Conservation (phyloP, 257 asterid genomes). For the Handroanthus guayacan region DNA sequence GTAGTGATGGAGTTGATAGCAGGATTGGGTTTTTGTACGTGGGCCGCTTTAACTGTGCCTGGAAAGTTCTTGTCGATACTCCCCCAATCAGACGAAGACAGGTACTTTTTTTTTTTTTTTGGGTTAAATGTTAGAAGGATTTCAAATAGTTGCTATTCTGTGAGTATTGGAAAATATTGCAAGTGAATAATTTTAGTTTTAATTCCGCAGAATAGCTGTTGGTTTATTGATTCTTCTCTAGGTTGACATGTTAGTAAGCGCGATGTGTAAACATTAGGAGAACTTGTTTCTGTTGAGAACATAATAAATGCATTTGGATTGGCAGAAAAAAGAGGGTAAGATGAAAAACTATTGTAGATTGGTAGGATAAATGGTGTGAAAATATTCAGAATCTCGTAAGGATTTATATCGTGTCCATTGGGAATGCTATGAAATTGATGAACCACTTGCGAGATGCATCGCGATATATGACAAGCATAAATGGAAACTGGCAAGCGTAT, state of each 20-base stretch:
- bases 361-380: background rate
- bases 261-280: background rate
- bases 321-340: too few species aligned
- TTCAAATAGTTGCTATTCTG: background rate
- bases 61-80: conserved; percentile 85
- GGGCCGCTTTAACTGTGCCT: conserved; percentile 88
- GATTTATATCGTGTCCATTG: background rate
- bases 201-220: conserved; percentile 1
- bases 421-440: background rate
- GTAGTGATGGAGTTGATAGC: conserved; percentile 77
- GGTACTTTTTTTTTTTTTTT: conserved; percentile 47
- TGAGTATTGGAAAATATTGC: background rate
- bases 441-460: background rate
- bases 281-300: background rate
- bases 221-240: conserved; percentile 10
- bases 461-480: background rate
- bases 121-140: conserved; percentile 1
- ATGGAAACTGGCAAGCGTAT: background rate
- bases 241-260: background rate
- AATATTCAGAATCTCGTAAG: background rate
- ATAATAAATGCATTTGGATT: background rate
- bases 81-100: conserved; percentile 90
- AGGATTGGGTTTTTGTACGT: conserved; percentile 68
- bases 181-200: too few species aligned
- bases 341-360: background rate